Evolutionary conservation across 2,329 filamentous ascomycete genomes (phyloP), one percentile per base, ranked within the genome.

Genomic region (Cladosporium sp.): DNA sequence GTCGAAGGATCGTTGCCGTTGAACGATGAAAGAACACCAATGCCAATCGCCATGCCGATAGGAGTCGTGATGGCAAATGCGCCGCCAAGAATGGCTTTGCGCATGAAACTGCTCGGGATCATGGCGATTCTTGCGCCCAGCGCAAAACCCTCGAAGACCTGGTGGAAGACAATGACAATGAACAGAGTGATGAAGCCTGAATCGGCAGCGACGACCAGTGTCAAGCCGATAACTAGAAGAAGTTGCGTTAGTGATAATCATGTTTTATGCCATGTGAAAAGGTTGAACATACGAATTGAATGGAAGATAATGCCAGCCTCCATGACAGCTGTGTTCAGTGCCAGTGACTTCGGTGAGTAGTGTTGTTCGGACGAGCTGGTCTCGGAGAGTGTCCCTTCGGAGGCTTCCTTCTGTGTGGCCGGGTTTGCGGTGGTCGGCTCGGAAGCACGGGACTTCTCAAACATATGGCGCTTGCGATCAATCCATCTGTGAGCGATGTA

Each of bases 31-130:
- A 91, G 73, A 3, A 89, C 87, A 2, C 87, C 87, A 34, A 91
- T 85, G 0, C 89, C 89, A 59, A 93, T 91, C 0, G 85, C 87
- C 88, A 92, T 92, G 10, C 89, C 89, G 28, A 90, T 75, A 0
- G 89, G 89, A 0, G 89, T 92, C 56, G 90, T 84, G 24, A 91
- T 74, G 0, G 87, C 82, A 65, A 91, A 92, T 0, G 80, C 77
- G 1, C 71, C 63, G 0, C 81, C 87, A 74, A 92, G 84, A 12
- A 83, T 60, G 2, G 85, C 72, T 68, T 90, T 88, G 1, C 66
- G 67, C 3, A 67, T 63, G n/a, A 72, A 67, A 3, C 64, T 62
- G 12, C 68, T 69, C 56, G 68, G 79, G 1, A 90, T 76, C 0
- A 80, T 78, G 8, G 87, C 85, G 61, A 91, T 90, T 83, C 52